These are phyloP conservation scores for Verticillium tricorpus DNA, from an alignment of 2,329 filamentous ascomycete species.

Conservation along the genomic window DNA sequence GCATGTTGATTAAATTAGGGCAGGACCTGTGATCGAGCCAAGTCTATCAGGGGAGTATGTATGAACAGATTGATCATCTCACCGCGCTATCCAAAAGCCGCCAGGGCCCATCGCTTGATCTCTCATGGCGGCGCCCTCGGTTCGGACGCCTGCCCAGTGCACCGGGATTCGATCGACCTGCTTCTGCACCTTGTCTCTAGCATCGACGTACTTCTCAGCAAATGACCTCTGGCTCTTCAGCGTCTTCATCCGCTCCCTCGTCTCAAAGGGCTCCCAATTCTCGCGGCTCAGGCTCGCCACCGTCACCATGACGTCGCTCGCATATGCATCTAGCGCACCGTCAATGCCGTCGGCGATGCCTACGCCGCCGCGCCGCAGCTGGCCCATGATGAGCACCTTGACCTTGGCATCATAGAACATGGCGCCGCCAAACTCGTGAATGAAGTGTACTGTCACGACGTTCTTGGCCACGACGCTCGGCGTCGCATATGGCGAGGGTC, in stretches of 20 bases:
- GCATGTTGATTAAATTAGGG: neutral
- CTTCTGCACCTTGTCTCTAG: slow-evolving; percentile 45
- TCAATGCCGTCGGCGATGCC: slow-evolving; percentile 8
- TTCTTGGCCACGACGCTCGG: slow-evolving; percentile 44
- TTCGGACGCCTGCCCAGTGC: slow-evolving; percentile 55
- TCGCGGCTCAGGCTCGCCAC: slow-evolving; percentile 41
- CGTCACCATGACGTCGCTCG: slow-evolving; percentile 35
- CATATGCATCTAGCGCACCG: slow-evolving; percentile 23
- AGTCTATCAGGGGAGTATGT: neutral
- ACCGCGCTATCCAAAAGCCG: slow-evolving; percentile 41
- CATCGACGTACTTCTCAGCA: slow-evolving; percentile 41
- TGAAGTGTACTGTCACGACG: slow-evolving; percentile 47
- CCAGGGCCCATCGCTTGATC: slow-evolving; percentile 47
- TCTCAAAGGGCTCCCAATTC: slow-evolving; percentile 38
- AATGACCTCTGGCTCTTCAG: slow-evolving; percentile 36
- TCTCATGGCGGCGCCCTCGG: slow-evolving; percentile 36
- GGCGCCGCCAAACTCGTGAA: slow-evolving; percentile 42
- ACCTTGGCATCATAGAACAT: slow-evolving; percentile 40
- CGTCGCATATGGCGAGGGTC: slow-evolving; percentile 40
- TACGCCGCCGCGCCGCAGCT: slow-evolving; percentile 35
- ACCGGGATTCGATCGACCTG: slow-evolving; percentile 54
- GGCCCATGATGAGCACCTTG: slow-evolving; percentile 56
- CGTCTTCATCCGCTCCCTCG: slow-evolving; percentile 30
- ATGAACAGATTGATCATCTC: slow-evolving; percentile 3
- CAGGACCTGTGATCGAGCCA: neutral